Base-by-base conservation (phyloP, 768 basidiomycete genomes). In the Kwoniella newhampshirensis region DNA sequence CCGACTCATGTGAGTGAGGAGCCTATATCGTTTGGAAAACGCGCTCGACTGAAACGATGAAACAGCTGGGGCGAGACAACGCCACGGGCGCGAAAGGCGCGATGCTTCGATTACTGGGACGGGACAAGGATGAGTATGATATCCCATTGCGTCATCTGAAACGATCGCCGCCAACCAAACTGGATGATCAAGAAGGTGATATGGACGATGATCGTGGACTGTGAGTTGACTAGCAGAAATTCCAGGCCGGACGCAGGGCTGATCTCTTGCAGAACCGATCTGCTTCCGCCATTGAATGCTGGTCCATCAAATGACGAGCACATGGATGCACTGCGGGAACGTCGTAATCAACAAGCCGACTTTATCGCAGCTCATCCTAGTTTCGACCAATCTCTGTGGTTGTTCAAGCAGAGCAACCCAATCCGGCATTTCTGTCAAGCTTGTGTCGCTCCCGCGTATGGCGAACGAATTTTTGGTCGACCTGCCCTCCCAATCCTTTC, bases 381-480 rank as follows among this genome's bases (percentile, higher is more conserved):
- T 2, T 98, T 88, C 69, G 93, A 97, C 76, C 88, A 85, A 68
- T 84, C 88, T 0, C 87, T 97, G 59, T 96, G 89, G 88, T 59
- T 94, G 18, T 87, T 97, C 72, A 83, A 87, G 1, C 91, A 94
- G 77, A 82, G 84, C 62, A 89, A 87, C 61, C 76, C 77, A 15
- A 32, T 93, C 36, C 86, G 94, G 1, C 82, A 79, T 40, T 70
- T 85, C 56, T 94, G 88, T 71, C 94, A 98, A 76, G 84, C 82
- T 59, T 76, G 94, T 43, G 90, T 94, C 17, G 82, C 83, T 36
- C 89, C 94, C 0, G 83, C 89, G 0, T 83, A 85, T 51, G 90
- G 91, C 21, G 87, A 90, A 55, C 88, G 94, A 0, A 87, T 97
- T 57, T 88, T 86, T 68, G 94, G 94, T n/a, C 57, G 78, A 1